Evolutionary conservation across 345 rosid species (phyloP), one percentile per base, ranked within the genome.

Genomic region (Rhodamnia rubescens): DNA sequence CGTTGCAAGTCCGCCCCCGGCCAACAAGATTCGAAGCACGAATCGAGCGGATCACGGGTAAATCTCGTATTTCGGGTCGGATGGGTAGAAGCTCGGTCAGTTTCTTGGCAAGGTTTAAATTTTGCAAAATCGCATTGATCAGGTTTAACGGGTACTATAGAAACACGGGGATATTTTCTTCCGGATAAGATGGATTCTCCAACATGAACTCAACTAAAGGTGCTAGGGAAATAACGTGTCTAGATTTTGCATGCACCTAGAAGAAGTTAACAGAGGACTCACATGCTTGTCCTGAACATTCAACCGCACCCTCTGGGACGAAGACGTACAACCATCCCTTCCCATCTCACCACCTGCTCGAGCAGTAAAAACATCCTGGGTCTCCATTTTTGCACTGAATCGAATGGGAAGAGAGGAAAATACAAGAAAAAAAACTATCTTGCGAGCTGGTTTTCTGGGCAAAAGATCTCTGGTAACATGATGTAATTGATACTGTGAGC

Each of bases 291-390:
- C 87, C 40, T 85, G 84, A 84, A 86, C 53, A 61, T 52, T 88
- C 88, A 91, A 53, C 36, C 82, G 87, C 53, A 89, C 92, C 27
- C 47, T 74, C 21, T 21, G 83, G 32, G 88, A 84, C 42, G 91
- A 52, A 82, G 74, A 85, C 1, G 20, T 20, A 20, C 8, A 7
- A 26, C 24, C 83, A 27, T 56, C 10, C 22, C 59, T 21, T 53
- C 53, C 83, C 36, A n/a, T 51, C 18, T 29, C 58, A 40, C 74
- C 83, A 27, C 52, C 82, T 44, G 40, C 55, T 42, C 13, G 44
- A 42, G 69, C 74, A 81, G 3, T 5, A 57, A 3, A n/a, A 27
- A 40, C 27, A 27, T 64, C 44, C 15, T 51, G 61, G 55, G 15
- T 42, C 84, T 86, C 61, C 87, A 82, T 85, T 15, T 22, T 26